These are phyloP conservation scores for Letharia lupina DNA, from an alignment of 495 filamentous ascomycete genomes.

Conservation along the genomic window DNA sequence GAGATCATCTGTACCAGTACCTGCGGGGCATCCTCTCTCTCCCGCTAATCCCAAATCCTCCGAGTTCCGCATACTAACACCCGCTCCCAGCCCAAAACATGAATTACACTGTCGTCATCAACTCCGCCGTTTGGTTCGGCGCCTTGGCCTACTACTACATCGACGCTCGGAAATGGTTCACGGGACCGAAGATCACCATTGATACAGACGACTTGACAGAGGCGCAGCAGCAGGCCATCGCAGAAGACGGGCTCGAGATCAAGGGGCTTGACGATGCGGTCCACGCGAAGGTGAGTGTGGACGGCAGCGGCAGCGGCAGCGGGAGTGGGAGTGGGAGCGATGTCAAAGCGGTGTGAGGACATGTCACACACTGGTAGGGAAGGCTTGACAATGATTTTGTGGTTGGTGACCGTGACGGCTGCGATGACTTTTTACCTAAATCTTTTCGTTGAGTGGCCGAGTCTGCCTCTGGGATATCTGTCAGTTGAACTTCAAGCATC, in stretches of 20 bases:
- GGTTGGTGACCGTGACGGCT: too few species aligned
- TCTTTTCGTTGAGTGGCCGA: too few species aligned
- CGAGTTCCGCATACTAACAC: not conserved
- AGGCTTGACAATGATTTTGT: too few species aligned
- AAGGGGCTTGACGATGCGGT: conserved; percentile 14
- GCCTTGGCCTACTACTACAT: conserved; percentile 56
- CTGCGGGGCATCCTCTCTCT: not conserved
- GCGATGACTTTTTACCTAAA: too few species aligned
- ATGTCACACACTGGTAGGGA: too few species aligned
- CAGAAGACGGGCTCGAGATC: conserved; percentile 17
- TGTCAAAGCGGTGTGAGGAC: not conserved
- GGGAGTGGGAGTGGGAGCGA: not conserved
- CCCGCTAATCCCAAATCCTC: not conserved
- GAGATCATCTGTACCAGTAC: not conserved
- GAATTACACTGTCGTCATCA: conserved; percentile 62
- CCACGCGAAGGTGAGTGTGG: not conserved
- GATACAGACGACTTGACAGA: conserved; percentile 31
- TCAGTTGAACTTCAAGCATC: too few species aligned
- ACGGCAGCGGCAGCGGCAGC: conserved; percentile 7
- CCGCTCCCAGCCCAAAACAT: conserved; percentile 39
- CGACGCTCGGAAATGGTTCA: conserved; percentile 62
- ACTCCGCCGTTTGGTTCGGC: conserved; percentile 54
- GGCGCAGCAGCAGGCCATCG: conserved; percentile 24
- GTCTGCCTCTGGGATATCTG: too few species aligned
- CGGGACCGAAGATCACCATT: conserved; percentile 62